A percentile compares a stretch with the other conserved stretches of the same genome.
Evolutionary conservation across 805 yeast genomes (phyloP).

Genomic region (Candida vartiovaarae): DNA sequence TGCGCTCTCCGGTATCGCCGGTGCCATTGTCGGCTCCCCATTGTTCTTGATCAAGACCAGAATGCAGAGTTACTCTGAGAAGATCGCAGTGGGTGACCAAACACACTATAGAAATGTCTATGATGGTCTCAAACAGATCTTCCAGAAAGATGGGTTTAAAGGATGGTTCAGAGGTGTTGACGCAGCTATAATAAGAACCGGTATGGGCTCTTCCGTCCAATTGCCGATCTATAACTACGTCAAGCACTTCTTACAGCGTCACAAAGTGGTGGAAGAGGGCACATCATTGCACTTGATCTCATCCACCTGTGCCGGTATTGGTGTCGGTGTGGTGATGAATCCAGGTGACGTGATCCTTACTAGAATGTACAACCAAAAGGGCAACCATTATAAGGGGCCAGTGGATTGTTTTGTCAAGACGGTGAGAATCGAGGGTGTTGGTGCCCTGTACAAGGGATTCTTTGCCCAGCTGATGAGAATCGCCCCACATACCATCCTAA

Average conservation of each 20-base stretch:
- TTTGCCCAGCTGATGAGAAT: slow-evolving; percentile 87
- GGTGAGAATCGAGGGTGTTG: slow-evolving; percentile 70
- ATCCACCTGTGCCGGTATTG: slow-evolving; percentile 76
- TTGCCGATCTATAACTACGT: slow-evolving; percentile 82
- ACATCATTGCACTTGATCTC: slow-evolving; percentile 66
- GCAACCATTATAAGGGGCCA: slow-evolving; percentile 78
- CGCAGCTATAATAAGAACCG: slow-evolving; percentile 91
- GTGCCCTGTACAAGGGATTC: slow-evolving; percentile 91
- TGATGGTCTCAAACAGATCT: slow-evolving; percentile 63
- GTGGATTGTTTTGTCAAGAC: slow-evolving; percentile 86
- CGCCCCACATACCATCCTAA: slow-evolving; percentile 90
- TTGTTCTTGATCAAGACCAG: slow-evolving; percentile 88
- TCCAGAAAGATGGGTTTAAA: slow-evolving; percentile 57
- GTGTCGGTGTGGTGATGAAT: slow-evolving; percentile 93
- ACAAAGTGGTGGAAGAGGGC: slow-evolving; percentile 52
- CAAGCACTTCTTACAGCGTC: slow-evolving; percentile 51
- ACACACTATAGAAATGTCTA: slow-evolving; percentile 70
- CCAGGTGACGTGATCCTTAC: slow-evolving; percentile 97
- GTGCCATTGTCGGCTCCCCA: slow-evolving; percentile 88
- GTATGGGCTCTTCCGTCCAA: slow-evolving; percentile 93
- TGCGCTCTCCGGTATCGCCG: slow-evolving; percentile 77
- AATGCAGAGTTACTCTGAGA: slow-evolving; percentile 85
- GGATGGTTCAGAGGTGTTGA: slow-evolving; percentile 90
- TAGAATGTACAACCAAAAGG: slow-evolving; percentile 91
- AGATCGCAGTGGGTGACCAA: slow-evolving; percentile 78